phyloP scores from a whole-genome alignment of 2,329 filamentous ascomycete genomes.

The Polychaeton citri region DNA sequence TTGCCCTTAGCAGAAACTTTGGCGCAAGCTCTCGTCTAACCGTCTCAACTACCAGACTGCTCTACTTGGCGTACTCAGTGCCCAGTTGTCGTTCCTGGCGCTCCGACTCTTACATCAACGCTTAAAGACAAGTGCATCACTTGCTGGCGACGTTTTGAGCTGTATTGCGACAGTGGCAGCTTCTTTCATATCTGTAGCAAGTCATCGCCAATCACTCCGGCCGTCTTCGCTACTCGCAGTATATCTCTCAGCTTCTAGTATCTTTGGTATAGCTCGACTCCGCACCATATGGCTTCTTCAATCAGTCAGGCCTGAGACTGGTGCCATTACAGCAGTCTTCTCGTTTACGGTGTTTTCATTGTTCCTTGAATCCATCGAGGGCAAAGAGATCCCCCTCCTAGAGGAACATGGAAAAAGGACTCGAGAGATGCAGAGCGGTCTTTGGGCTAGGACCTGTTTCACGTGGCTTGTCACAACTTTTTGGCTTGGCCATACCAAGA shows the following conservation, averaged over 20 bases:
- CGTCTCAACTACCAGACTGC: not conserved
- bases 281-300: conserved; percentile 20
- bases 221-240: conserved; percentile 4
- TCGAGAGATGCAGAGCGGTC: not conserved
- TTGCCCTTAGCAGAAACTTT: not conserved
- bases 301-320: conserved; percentile 16
- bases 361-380: conserved; percentile 32
- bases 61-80: not conserved
- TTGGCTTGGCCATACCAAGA: not conserved
- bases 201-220: conserved; percentile 4
- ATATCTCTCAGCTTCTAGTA: conserved; percentile 4
- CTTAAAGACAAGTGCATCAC: not conserved
- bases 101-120: not conserved
- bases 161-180: not conserved
- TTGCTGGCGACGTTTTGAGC: not conserved
- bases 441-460: not conserved
- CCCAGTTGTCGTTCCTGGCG: not conserved
- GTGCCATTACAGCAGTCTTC: conserved; percentile 23
- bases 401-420: not conserved
- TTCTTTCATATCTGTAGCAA: not conserved
- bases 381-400: conserved; percentile 26
- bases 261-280: conserved; percentile 4
- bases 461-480: not conserved
- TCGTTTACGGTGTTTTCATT: conserved; percentile 24
- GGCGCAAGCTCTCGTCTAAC: not conserved